A percentile compares a stretch with the other conserved stretches of the same genome.
Evolutionary conservation across 2,329 filamentous ascomycete genomes (phyloP).

Genomic region (Seiridium cupressi): DNA sequence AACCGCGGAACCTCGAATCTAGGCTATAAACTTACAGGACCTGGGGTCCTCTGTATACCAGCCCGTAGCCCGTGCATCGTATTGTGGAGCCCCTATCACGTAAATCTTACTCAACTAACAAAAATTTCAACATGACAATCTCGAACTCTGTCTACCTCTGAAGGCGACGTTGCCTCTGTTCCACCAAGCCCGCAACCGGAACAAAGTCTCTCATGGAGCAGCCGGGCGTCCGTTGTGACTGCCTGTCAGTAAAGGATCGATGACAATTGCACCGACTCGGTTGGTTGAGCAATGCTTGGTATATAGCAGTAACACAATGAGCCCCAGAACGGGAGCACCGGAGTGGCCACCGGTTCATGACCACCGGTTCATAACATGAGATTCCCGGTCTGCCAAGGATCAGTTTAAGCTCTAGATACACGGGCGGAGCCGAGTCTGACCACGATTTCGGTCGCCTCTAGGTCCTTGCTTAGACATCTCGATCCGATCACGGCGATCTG

Average conservation of each 20-base stretch:
- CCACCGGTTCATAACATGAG: not conserved
- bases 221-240: not conserved
- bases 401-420: not conserved
- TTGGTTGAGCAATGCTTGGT: not conserved
- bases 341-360: not conserved
- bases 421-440: not conserved
- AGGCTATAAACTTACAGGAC: too few relatives aligned
- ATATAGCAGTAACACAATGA: not conserved
- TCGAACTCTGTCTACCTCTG: not conserved
- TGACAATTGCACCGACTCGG: not conserved
- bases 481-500: constrained; percentile 3
- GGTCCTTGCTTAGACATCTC: not conserved
- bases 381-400: not conserved
- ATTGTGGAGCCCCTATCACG: constrained; percentile 4
- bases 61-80: not conserved
- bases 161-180: not conserved
- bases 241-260: not conserved
- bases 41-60: not conserved
- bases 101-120: constrained; percentile 3
- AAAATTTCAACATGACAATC: not conserved
- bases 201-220: not conserved
- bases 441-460: not conserved
- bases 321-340: not conserved
- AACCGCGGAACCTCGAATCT: not conserved
- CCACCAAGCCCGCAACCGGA: not conserved